These are phyloP conservation scores for Apophysomyces ossiformis DNA, from an alignment of 371 early-diverging fungal species.

Conservation along the genomic window DNA sequence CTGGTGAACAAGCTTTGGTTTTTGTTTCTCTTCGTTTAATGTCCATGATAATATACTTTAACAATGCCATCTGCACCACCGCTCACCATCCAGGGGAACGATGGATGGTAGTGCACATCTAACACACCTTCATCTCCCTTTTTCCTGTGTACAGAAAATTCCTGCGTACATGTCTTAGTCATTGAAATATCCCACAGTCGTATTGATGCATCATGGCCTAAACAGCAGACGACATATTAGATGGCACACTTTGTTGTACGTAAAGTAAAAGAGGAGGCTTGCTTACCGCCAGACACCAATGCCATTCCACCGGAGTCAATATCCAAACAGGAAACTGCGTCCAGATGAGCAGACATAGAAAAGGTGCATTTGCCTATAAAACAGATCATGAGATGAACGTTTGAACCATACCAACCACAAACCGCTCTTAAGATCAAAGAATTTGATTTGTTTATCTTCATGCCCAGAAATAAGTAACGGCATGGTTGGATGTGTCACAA, in stretches of 20 bases:
- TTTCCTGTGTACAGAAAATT: constrained; percentile 76
- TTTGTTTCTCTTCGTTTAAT: constrained; percentile 22
- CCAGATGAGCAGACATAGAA: constrained; percentile 72
- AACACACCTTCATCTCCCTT: constrained; percentile 84
- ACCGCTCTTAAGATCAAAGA: constrained; percentile 68
- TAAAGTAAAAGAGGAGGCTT: constrained; percentile 1
- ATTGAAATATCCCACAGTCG: constrained; percentile 79
- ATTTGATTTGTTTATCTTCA: constrained; percentile 79
- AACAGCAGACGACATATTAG: constrained; percentile 1
- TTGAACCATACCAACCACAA: background rate
- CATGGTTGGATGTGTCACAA: constrained; percentile 77
- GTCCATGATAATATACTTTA: constrained; percentile 61
- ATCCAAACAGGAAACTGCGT: constrained; percentile 73
- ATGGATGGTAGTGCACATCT: constrained; percentile 67
- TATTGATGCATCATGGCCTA: constrained; percentile 83
- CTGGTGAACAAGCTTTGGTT: background rate
- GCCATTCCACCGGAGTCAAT: constrained; percentile 69
- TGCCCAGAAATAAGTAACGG: constrained; percentile 77
- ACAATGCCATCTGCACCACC: constrained; percentile 81
- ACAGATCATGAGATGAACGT: background rate
- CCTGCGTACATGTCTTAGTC: constrained; percentile 74
- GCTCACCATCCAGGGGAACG: constrained; percentile 69
- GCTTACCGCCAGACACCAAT: constrained; percentile 76
- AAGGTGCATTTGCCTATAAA: constrained; percentile 61
- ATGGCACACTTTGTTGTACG: background rate